A percentile compares a stretch with the other conserved stretches of the same genome.
These are phyloP conservation scores for Colletotrichum sidae DNA, from an alignment of 2,329 filamentous ascomycete species.

Conservation along the genomic window DNA sequence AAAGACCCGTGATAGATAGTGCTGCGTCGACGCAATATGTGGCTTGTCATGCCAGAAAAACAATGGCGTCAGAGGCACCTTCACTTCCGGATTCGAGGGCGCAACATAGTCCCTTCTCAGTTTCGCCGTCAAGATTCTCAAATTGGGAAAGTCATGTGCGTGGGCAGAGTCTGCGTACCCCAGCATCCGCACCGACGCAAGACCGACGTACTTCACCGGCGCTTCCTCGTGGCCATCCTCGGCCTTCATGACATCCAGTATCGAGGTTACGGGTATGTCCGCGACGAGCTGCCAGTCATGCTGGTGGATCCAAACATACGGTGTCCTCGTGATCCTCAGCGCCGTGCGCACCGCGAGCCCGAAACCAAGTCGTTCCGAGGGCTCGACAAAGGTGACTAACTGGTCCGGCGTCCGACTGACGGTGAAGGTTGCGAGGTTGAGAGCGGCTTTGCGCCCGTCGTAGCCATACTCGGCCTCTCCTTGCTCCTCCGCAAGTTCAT, in stretches of 20 bases:
- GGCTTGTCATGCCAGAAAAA: conserved; percentile 72
- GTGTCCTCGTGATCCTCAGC: conserved; percentile 57
- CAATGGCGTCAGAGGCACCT: conserved; percentile 62
- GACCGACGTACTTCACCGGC: conserved; percentile 64
- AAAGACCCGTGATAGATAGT: conserved; percentile 64
- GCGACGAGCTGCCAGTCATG: conserved; percentile 65
- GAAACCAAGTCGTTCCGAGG: conserved; percentile 60
- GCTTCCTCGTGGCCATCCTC: conserved; percentile 42
- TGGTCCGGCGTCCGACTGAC: conserved; percentile 49
- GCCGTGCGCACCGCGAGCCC: conserved; percentile 65
- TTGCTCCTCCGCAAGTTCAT: conserved; percentile 15
- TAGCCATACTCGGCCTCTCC: conserved; percentile 63
- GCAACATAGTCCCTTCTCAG: conserved; percentile 55
- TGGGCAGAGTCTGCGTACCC: conserved; percentile 61
- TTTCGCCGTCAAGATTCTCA: conserved; percentile 54
- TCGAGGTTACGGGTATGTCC: conserved; percentile 55
- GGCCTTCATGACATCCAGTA: conserved; percentile 60
- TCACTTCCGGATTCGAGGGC: conserved; percentile 18
- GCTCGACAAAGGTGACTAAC: conserved; percentile 61
- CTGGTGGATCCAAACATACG: conserved; percentile 68
- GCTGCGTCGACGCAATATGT: conserved; percentile 60
- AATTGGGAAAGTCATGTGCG: conserved; percentile 54
- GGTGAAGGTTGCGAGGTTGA: conserved; percentile 41
- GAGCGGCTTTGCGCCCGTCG: conserved; percentile 3
- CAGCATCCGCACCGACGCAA: conserved; percentile 64